Conservation (phyloP, 148 eudicot species). For the Vaccinium macrocarpon region DNA sequence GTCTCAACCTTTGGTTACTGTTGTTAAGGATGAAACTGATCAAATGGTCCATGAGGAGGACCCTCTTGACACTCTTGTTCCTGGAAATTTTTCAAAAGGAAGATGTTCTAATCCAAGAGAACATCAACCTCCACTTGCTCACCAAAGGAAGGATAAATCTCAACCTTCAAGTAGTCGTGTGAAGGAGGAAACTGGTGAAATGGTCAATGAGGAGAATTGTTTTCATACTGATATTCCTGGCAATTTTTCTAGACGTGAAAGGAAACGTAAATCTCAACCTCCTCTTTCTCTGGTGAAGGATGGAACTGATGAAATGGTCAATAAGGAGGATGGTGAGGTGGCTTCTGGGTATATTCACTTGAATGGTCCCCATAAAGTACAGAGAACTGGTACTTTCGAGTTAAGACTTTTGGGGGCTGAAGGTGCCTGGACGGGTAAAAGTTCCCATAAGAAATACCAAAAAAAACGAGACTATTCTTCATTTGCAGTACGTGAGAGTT, state of each 20-base stretch:
- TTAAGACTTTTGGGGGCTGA: constrained; percentile 32
- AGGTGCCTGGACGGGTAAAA: constrained; percentile 27
- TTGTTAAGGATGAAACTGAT: background rate
- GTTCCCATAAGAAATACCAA: constrained; percentile 18
- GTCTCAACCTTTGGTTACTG: background rate
- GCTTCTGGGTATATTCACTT: constrained; percentile 22
- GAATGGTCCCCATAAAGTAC: constrained; percentile 18
- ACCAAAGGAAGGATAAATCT: background rate
- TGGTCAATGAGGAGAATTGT: constrained; percentile 33
- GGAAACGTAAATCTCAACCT: background rate
- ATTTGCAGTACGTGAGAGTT: background rate
- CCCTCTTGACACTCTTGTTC: background rate
- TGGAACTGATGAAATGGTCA: constrained; percentile 27
- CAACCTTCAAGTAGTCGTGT: constrained; percentile 25
- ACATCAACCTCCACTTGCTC: background rate
- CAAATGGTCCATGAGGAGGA: background rate
- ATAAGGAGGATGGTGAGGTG: constrained; percentile 29
- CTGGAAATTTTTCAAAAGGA: background rate
- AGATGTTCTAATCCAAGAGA: background rate
- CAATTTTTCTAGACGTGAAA: constrained; percentile 26
- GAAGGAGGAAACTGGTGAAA: constrained; percentile 24
- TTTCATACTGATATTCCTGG: constrained; percentile 41
- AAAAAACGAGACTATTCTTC: constrained; percentile 11
- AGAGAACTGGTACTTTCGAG: constrained; percentile 31
- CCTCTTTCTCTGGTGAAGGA: constrained; percentile 26